Percentiles rank a stretch among this genome's conserved stretches.
Evolutionary conservation across 2,329 filamentous ascomycete species (phyloP).

Genomic region (Ophiostoma sp.): DNA sequence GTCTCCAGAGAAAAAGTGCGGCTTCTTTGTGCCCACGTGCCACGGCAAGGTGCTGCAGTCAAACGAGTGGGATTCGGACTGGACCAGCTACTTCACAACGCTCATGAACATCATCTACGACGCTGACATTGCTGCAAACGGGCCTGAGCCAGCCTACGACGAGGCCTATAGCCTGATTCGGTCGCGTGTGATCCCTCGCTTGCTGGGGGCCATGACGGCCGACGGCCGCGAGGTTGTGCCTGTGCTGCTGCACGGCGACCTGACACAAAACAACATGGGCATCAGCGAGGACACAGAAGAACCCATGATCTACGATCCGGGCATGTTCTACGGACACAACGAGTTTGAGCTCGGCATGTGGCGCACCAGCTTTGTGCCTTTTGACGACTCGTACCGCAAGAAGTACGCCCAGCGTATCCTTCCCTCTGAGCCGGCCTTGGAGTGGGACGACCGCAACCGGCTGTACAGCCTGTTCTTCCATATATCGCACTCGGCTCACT

Average conservation of each 20-base stretch:
- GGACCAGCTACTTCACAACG: neutral
- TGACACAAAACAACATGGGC: neutral
- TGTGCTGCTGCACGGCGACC: neutral
- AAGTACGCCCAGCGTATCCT: neutral
- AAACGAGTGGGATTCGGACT: neutral
- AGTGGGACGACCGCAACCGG: conserved; percentile 4
- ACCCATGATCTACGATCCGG: neutral
- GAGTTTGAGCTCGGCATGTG: neutral
- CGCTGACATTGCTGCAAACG: neutral
- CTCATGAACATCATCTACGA: neutral
- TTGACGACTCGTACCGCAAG: neutral
- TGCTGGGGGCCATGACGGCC: neutral
- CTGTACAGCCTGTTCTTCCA: neutral
- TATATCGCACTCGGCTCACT: neutral
- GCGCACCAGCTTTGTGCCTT: neutral
- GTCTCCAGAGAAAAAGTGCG: neutral
- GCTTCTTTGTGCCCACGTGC: neutral
- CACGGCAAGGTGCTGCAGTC: neutral
- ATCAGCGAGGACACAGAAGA: neutral
- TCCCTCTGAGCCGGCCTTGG: neutral
- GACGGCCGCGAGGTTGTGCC: neutral
- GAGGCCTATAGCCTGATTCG: neutral
- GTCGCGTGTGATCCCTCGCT: neutral
- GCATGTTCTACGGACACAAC: neutral
- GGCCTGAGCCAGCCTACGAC: neutral